Evolutionary conservation across 257 asterid genomes (phyloP).

Genomic region (Verbena officinalis): DNA sequence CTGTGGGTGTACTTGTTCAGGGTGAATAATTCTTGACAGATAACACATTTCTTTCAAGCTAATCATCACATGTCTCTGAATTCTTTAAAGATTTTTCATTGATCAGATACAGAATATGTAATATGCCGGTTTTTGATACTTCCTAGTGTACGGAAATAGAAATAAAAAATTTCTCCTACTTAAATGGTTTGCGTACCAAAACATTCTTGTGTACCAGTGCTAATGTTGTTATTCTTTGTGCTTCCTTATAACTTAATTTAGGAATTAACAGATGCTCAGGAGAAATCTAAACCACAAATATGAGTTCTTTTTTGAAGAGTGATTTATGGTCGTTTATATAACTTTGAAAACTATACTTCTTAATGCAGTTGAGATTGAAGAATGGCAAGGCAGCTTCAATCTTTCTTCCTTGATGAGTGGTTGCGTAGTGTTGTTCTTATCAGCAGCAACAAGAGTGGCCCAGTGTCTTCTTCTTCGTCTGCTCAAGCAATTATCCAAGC

Average conservation of each 20-base stretch:
- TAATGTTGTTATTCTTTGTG: not conserved
- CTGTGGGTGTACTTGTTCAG: not conserved
- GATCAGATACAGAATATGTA: not conserved
- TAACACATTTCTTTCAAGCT: not conserved
- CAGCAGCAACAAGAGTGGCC: slow-evolving; percentile 36
- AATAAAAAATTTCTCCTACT: not conserved
- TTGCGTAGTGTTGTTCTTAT: slow-evolving; percentile 40
- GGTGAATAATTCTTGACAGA: slow-evolving; percentile 9
- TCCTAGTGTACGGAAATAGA: not conserved
- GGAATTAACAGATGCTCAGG: not conserved
- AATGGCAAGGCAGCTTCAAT: slow-evolving; percentile 68
- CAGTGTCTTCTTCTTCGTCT: slow-evolving; percentile 48
- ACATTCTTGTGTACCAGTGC: slow-evolving; percentile 1
- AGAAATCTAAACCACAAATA: not conserved
- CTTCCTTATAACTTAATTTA: not conserved
- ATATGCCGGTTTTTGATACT: not conserved
- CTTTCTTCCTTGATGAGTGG: slow-evolving; percentile 88
- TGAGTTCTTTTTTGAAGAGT: not conserved
- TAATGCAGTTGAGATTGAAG: slow-evolving; percentile 39
- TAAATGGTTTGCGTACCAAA: not conserved
- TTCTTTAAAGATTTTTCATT: not conserved
- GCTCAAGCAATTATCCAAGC: slow-evolving; percentile 86
- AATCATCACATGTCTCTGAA: not conserved
- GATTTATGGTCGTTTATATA: not conserved
- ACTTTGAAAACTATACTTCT: slow-evolving; percentile 5